Evolutionary conservation across 148 eudicot species (phyloP).

Genomic region (Vaccinium myrtillus): DNA sequence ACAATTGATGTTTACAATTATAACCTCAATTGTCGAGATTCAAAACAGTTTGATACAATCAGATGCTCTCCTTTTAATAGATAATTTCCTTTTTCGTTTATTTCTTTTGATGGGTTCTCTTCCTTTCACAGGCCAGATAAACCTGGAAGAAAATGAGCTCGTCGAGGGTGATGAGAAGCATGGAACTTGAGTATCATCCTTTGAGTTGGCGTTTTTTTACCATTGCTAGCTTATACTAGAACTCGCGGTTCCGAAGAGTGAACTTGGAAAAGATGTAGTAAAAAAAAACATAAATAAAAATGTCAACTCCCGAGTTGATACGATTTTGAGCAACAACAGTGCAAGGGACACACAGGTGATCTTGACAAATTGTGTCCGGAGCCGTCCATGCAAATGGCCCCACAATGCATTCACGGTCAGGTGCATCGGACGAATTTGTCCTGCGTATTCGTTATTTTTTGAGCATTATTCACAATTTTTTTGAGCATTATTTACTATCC

Average conservation of each 20-base stretch:
- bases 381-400: not conserved
- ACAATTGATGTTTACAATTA: not conserved
- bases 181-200: conserved; percentile 14
- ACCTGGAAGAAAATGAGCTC: conserved; percentile 27
- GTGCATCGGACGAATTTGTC: not conserved
- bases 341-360: not conserved
- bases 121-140: conserved; percentile 22
- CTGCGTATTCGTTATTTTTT: not conserved
- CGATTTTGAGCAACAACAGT: conserved; percentile 1
- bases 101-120: not conserved
- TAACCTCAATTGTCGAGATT: not conserved
- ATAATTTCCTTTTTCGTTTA: not conserved
- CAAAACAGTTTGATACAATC: not conserved
- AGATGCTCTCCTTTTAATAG: not conserved
- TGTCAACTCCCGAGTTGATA: not conserved
- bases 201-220: not conserved
- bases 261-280: conserved; percentile 13
- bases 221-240: not conserved
- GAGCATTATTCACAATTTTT: not conserved
- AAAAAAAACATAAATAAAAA: conserved; percentile 13
- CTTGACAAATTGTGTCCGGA: too few species aligned
- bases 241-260: not conserved
- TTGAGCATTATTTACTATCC: not conserved
- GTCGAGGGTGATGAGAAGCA: conserved; percentile 28
- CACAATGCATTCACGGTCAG: not conserved